Evolutionary conservation across 257 asterid species (phyloP).

Genomic region (Avicennia marina): DNA sequence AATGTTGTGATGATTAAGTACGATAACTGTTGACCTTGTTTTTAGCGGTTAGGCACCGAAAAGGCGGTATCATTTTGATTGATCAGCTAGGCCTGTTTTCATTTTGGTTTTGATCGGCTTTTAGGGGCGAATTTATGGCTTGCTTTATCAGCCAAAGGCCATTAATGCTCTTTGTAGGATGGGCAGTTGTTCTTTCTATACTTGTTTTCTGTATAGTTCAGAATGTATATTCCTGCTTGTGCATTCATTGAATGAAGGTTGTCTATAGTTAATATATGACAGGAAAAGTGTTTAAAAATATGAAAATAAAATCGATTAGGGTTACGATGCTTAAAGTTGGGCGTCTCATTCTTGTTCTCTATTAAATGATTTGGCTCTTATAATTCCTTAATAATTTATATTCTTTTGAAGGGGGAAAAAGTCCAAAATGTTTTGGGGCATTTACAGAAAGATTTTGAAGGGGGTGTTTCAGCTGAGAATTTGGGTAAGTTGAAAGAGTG

Average conservation of each 20-base stretch:
- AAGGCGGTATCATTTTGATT: background rate
- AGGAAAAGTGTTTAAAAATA: conserved; percentile 1
- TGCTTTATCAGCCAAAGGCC: background rate
- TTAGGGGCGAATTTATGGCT: conserved; percentile 11
- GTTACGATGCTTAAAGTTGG: conserved; percentile 15
- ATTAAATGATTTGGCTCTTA: conserved; percentile 25
- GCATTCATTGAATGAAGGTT: conserved; percentile 2
- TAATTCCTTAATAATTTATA: conserved; percentile 13
- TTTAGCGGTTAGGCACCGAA: background rate
- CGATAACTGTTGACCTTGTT: conserved; percentile 22
- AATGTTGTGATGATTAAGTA: conserved; percentile 6
- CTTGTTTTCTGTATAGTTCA: conserved; percentile 15
- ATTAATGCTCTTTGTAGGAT: background rate
- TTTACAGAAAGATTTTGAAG: conserved; percentile 96
- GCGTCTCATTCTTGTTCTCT: conserved; percentile 9
- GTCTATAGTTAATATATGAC: conserved; percentile 6
- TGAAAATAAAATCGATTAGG: background rate
- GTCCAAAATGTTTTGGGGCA: conserved; percentile 86
- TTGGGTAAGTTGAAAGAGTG: conserved; percentile 77
- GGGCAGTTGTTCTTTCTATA: conserved; percentile 9
- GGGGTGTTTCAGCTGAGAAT: conserved; percentile 93
- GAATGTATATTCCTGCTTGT: background rate
- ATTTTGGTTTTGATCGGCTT: conserved; percentile 4
- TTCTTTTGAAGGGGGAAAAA: conserved; percentile 71
- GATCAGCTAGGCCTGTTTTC: conserved; percentile 15